These are phyloP conservation scores for Pseudohalonectria lignicola DNA, from an alignment of 2,329 filamentous ascomycete genomes.

Conservation along the genomic window DNA sequence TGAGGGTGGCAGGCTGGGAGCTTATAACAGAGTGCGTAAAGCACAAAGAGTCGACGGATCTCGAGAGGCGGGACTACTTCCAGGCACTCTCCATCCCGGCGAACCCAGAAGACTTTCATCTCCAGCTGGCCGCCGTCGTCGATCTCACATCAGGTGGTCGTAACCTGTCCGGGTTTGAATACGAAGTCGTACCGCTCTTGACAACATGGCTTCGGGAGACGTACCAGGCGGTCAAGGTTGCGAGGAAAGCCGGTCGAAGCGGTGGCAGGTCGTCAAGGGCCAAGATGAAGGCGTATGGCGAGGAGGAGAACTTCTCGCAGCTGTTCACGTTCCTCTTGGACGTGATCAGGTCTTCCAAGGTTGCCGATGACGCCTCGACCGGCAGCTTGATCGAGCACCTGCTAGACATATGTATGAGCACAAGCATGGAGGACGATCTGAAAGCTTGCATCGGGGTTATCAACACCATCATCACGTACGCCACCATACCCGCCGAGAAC, in stretches of 20 bases:
- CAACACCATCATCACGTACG: slow-evolving; percentile 61
- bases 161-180: slow-evolving; percentile 55
- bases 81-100: slow-evolving; percentile 45
- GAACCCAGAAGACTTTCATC: slow-evolving; percentile 51
- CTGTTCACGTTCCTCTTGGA: slow-evolving; percentile 57
- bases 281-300: slow-evolving; percentile 29
- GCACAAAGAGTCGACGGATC: slow-evolving; percentile 49
- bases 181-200: slow-evolving; percentile 52
- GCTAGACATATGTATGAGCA: slow-evolving; percentile 57
- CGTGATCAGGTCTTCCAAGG: slow-evolving; percentile 62
- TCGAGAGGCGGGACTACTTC: slow-evolving; percentile 57
- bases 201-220: slow-evolving; percentile 47
- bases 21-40: slow-evolving; percentile 55
- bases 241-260: slow-evolving; percentile 35
- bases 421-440: slow-evolving; percentile 53
- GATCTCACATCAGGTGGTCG: slow-evolving; percentile 52
- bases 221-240: slow-evolving; percentile 40
- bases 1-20: slow-evolving; percentile 52
- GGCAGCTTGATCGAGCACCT: slow-evolving; percentile 50
- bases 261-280: slow-evolving; percentile 26
- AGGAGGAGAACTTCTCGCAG: slow-evolving; percentile 51
- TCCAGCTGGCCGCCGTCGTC: slow-evolving; percentile 52
- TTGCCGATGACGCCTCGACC: slow-evolving; percentile 51
- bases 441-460: slow-evolving; percentile 56
- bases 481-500: slow-evolving; percentile 52